phyloP scores from a whole-genome alignment of 345 rosid genomes.

The Citrus sp. region DNA sequence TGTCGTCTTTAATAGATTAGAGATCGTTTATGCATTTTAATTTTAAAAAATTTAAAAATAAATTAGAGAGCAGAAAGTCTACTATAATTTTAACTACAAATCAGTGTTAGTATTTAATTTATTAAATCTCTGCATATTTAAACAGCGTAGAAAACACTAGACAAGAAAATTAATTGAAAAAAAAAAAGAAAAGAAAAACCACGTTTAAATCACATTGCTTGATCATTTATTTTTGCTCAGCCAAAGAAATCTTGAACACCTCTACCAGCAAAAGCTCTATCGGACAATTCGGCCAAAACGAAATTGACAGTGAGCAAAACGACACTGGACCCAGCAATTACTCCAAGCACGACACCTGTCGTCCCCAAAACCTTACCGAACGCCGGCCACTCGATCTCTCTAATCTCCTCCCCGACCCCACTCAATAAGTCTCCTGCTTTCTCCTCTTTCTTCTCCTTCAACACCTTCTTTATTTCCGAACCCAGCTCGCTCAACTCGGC shows the following conservation, averaged over 20 bases:
- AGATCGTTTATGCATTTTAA: neutral
- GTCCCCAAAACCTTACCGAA: constrained; percentile 81
- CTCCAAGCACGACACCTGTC: constrained; percentile 86
- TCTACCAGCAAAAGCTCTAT: constrained; percentile 69
- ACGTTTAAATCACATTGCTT: neutral
- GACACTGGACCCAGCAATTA: constrained; percentile 88
- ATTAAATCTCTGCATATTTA: neutral
- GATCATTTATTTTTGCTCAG: constrained; percentile 8
- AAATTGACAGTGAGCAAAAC: constrained; percentile 88
- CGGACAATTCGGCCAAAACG: constrained; percentile 85
- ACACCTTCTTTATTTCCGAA: constrained; percentile 67
- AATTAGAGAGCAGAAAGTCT: neutral
- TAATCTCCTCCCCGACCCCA: constrained; percentile 84
- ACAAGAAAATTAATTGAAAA: too few species aligned
- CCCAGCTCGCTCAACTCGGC: constrained; percentile 54
- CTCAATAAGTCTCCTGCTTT: constrained; percentile 42
- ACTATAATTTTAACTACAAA: neutral
- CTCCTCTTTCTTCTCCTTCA: constrained; percentile 61
- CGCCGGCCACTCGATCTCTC: constrained; percentile 92
- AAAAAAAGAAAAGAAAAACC: too few species aligned
- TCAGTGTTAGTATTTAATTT: neutral
- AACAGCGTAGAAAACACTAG: neutral
- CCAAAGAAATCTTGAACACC: constrained; percentile 89
- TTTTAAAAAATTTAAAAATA: too few species aligned
- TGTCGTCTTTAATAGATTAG: neutral